Base-by-base conservation (phyloP, 2,329 filamentous ascomycete genomes). In the Neurospora crassa region DNA sequence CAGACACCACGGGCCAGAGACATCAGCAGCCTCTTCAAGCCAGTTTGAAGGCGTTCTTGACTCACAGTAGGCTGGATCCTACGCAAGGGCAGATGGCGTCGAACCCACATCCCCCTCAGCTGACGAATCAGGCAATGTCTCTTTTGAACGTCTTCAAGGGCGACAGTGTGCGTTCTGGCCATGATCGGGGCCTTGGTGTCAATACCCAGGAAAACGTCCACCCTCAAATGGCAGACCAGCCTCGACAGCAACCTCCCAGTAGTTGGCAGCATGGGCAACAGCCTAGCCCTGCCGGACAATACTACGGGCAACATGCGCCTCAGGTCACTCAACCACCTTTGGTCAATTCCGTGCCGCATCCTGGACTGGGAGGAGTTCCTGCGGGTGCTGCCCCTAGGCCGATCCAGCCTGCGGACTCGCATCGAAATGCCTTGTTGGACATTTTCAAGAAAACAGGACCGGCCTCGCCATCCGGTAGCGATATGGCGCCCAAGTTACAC, bases 361-460 rank as follows among this genome's bases (percentile, higher is more conserved):
- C 47, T 73, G 72, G 45, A 70, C n/a, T 63, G 67, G 34, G 68
- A 70, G 63, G 68, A 34, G 37, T 37, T 70, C 18, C 72, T 37
- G 42, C 42, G 11, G 67, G 68, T 6, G 40, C 70, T 16, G 70
- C 70, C 3, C 24, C 74, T 40, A 75, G 72, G 40, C 70, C 72
- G 53, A 42, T 71, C 14, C 73, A 76, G 20, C 72, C 75, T 40
- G 78, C 80, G 40, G 80, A 82, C 67, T 77, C 78, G 43, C 86
- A 88, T 73, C 83, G 85, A 29, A 83, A 82, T 20, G 80, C 84
- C 8, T 79, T 88, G 24, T 79, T 88, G 16, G 84, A 81, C 29
- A 86, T 88, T 80, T 88, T 89, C 78, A 87, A 86, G 72, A 83
- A 83, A 73, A 74, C 78, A 12, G 78, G 77, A 40, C 71, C 78